Evolutionary conservation across 208 protist species (phyloP).

Genomic region (Angomonas ambiguus): DNA sequence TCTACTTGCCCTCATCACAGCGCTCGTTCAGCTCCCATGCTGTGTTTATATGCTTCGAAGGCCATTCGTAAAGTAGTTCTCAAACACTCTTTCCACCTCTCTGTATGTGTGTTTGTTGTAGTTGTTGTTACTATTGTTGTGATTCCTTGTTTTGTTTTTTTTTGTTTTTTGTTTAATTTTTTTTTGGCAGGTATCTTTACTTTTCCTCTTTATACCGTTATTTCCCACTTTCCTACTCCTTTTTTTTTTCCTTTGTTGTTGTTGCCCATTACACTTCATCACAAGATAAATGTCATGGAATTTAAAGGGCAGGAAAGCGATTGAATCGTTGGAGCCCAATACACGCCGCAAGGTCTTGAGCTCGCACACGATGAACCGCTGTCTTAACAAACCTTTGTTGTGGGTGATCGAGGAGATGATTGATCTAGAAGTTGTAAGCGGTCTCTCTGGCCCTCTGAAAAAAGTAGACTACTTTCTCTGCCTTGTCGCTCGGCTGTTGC

Average conservation of each 20-base stretch:
- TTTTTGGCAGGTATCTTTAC: no score
- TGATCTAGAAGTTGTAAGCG: slow-evolving; percentile 31
- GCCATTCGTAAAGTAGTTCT: no score
- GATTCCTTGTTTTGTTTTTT: no score
- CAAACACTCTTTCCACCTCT: no score
- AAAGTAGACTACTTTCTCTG: slow-evolving; percentile 63
- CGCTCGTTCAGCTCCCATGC: slow-evolving; percentile 36
- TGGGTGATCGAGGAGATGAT: slow-evolving; percentile 65
- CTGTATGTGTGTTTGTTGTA: no score
- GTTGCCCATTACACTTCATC: neutral
- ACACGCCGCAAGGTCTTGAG: slow-evolving; percentile 44
- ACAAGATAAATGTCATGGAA: slow-evolving; percentile 42
- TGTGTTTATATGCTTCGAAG: slow-evolving; percentile 51
- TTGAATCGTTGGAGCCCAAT: slow-evolving; percentile 49
- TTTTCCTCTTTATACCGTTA: no score
- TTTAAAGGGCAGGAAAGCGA: slow-evolving; percentile 56
- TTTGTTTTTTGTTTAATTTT: slow-evolving; percentile 14
- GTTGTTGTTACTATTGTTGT: no score
- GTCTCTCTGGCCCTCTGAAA: slow-evolving; percentile 45
- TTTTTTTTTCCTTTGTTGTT: slow-evolving; percentile 8
- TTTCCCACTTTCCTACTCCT: neutral
- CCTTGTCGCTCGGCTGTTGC: slow-evolving; percentile 56
- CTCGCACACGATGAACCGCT: slow-evolving; percentile 58
- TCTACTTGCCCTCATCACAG: slow-evolving; percentile 41
- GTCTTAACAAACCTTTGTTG: slow-evolving; percentile 58